Evolutionary conservation across 2,329 filamentous ascomycete genomes (phyloP).

Genomic region (Rutstroemia sydowiana): DNA sequence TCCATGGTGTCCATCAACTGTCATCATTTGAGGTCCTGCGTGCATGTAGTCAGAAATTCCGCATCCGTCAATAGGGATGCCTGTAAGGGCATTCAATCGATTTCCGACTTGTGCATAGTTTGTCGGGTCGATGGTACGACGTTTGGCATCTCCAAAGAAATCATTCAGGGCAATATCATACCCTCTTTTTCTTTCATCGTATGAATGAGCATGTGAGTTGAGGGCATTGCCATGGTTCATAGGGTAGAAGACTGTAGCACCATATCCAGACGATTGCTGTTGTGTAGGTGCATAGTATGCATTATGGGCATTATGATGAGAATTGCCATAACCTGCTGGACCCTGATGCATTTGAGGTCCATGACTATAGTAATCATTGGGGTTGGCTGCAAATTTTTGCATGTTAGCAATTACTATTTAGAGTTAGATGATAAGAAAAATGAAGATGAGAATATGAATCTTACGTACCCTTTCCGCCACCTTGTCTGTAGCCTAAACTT

Average conservation of each 20-base stretch:
- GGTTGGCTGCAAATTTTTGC: conserved; percentile 28
- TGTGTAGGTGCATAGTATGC: conserved; percentile 45
- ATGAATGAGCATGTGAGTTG: conserved; percentile 51
- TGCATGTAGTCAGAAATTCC: conserved; percentile 49
- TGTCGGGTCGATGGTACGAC: conserved; percentile 77
- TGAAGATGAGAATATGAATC: conserved; percentile 20
- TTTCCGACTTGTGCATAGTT: conserved; percentile 91
- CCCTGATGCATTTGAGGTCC: conserved; percentile 51
- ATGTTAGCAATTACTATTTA: conserved; percentile 29
- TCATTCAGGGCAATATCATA: conserved; percentile 80
- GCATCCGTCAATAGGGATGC: conserved; percentile 49
- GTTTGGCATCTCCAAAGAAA: conserved; percentile 90
- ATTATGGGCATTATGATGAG: conserved; percentile 45
- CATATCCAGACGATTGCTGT: conserved; percentile 47
- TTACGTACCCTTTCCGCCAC: conserved; percentile 27
- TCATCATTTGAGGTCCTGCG: conserved; percentile 43
- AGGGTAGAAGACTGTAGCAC: conserved; percentile 66
- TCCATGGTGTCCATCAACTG: conserved; percentile 43
- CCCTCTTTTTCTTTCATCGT: conserved; percentile 74
- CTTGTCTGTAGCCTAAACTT: conserved; percentile 45
- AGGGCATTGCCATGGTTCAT: conserved; percentile 58
- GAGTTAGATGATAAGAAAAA: conserved; percentile 23
- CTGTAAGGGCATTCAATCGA: conserved; percentile 74
- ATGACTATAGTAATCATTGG: conserved; percentile 53
- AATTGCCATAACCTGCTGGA: conserved; percentile 40